phyloP scores from a whole-genome alignment of 192 early-diverging fungal species.

The Funneliformis mosseae region DNA sequence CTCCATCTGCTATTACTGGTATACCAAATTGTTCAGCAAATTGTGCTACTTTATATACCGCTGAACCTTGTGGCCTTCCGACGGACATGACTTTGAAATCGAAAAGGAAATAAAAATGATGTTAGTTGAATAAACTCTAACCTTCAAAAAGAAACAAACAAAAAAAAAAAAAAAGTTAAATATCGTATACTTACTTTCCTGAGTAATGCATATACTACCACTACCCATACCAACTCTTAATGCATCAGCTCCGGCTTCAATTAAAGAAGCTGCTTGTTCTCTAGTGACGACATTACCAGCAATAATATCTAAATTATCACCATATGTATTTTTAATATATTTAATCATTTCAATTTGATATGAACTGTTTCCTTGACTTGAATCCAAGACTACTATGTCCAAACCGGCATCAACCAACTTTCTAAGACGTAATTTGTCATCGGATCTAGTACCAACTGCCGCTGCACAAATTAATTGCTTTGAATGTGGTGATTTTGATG shows the following conservation, averaged over 20 bases:
- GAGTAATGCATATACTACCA: constrained; percentile 97
- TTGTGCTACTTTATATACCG: constrained; percentile 94
- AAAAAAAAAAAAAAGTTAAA: neutral
- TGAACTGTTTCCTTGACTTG: constrained; percentile 92
- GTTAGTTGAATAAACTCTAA: neutral
- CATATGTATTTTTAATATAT: constrained; percentile 86
- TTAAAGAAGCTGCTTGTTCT: constrained; percentile 90
- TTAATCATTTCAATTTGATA: constrained; percentile 97
- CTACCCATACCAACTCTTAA: constrained; percentile 97
- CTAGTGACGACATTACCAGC: constrained; percentile 98
- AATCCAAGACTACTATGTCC: constrained; percentile 96
- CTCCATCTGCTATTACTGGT: constrained; percentile 96
- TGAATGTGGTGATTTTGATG: constrained; percentile 76
- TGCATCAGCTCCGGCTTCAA: constrained; percentile 93
- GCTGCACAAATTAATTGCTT: constrained; percentile 95
- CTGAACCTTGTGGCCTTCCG: constrained; percentile 96
- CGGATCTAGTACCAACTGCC: constrained; percentile 88
- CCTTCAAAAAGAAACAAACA: too few species aligned
- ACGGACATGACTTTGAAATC: constrained; percentile 88
- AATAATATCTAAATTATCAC: constrained; percentile 77
- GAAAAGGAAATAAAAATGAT: neutral
- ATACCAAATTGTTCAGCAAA: constrained; percentile 92
- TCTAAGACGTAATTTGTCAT: constrained; percentile 80
- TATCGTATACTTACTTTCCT: constrained; percentile 56
- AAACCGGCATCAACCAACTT: constrained; percentile 92